phyloP scores from a whole-genome alignment of 257 asterid genomes.

The Vinca minor region DNA sequence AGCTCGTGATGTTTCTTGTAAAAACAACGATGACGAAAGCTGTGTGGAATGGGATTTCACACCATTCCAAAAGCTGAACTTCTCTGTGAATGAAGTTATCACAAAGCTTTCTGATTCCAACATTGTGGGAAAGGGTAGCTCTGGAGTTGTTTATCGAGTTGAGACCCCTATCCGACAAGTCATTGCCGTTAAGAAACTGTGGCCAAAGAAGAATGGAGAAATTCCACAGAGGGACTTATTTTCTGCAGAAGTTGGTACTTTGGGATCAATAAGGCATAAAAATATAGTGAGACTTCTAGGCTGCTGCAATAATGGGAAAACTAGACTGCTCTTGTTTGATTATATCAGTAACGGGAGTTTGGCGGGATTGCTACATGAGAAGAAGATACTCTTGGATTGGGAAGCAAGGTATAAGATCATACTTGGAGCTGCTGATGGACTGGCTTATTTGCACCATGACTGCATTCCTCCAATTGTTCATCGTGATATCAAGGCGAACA shows the following conservation, averaged over 20 bases:
- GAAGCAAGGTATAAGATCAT: constrained; percentile 59
- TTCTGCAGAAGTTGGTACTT: constrained; percentile 58
- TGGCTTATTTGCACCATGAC: constrained; percentile 72
- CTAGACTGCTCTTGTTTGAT: constrained; percentile 57
- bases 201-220: constrained; percentile 51
- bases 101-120: constrained; percentile 50
- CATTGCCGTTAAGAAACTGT: constrained; percentile 56
- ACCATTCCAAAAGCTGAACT: constrained; percentile 58
- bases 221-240: constrained; percentile 47
- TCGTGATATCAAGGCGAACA: constrained; percentile 63
- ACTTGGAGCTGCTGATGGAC: constrained; percentile 64
- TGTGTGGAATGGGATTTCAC: constrained; percentile 49
- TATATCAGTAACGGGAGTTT: constrained; percentile 66
- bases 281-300: constrained; percentile 68
- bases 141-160: constrained; percentile 58
- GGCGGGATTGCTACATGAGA: constrained; percentile 51
- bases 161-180: constrained; percentile 45
- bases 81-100: constrained; percentile 50
- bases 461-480: constrained; percentile 69
- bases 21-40: constrained; percentile 38
- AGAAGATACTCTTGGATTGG: constrained; percentile 45
- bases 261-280: constrained; percentile 64
- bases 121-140: constrained; percentile 62
- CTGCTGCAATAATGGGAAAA: constrained; percentile 64
- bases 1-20: constrained; percentile 19